Percentiles rank a stretch among this genome's conserved stretches.
These are phyloP conservation scores for Spinacia oleracea DNA, from an alignment of 179 eudicot species.

Conservation along the genomic window DNA sequence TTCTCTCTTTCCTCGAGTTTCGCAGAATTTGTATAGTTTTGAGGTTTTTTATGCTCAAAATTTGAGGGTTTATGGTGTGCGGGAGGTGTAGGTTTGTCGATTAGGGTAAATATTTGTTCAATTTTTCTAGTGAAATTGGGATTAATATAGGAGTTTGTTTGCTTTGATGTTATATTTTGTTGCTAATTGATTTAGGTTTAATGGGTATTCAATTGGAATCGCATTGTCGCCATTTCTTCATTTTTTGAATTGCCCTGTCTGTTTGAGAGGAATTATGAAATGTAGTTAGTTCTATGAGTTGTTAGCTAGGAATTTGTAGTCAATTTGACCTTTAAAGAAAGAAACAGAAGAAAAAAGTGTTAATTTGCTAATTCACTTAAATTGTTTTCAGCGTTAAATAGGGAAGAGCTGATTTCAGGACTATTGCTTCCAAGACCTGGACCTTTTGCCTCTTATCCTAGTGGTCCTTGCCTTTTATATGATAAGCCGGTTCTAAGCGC, in stretches of 20 bases:
- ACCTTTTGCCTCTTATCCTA: slow-evolving; percentile 37
- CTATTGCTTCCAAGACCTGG: slow-evolving; percentile 59
- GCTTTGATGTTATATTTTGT: not conserved
- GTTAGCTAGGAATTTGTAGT: not conserved
- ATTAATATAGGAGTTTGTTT: not conserved
- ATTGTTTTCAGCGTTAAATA: slow-evolving; percentile 55
- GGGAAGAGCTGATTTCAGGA: slow-evolving; percentile 75
- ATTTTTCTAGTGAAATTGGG: not conserved
- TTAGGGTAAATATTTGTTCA: not conserved
- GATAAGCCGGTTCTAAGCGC: slow-evolving; percentile 31
- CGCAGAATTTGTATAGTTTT: not conserved
- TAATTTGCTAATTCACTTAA: not conserved
- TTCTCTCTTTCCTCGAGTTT: not conserved
- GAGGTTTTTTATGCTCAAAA: not conserved
- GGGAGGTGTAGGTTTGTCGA: not conserved
- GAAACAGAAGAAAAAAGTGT: not conserved
- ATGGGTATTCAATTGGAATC: not conserved
- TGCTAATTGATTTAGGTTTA: not conserved
- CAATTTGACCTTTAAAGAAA: not conserved
- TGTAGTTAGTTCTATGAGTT: not conserved
- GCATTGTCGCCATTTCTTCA: not conserved
- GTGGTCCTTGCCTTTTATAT: slow-evolving; percentile 34
- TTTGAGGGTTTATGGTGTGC: not conserved
- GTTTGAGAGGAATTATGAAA: not conserved
- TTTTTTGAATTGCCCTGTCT: not conserved